Evolutionary conservation across 1,139 yeast species (phyloP), one percentile per base, ranked within the genome.

Genomic region (Meyerozyma athensensis): DNA sequence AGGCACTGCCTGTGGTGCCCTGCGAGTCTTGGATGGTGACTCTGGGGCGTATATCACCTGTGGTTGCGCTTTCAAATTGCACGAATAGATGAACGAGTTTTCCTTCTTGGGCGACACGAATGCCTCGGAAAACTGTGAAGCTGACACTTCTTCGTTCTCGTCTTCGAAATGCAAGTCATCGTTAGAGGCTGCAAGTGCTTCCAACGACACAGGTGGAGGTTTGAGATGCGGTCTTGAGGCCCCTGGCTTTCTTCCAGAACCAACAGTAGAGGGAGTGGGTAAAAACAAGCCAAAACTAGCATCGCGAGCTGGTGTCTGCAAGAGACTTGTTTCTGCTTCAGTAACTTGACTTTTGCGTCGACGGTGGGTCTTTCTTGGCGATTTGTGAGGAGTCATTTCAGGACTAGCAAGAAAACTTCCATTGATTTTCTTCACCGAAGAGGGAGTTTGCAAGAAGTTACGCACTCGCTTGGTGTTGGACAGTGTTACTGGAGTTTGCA

Each of bases 181-280:
- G 35, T 55, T 51, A 30, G 55, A 41, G 39, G 43, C 45, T 19
- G 52, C 45, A 36, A 54, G 41, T 10, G 55, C 48, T n/a, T 50
- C 53, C 44, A 50, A 39, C 30, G 31, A 43, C 5, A 42, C 39
- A 5, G 45, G 44, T 4, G 53, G 50, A 3, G 49, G 46, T 18
- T 39, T 43, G 12, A 43, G 32, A 36, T n/a, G 38, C 3, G 32
- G 47, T 38, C 38, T 44, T 17, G 20, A 48, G 39, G 13, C 36
- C 36, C n/a, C 23, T 22, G 22, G 26, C 36, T 47, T 53, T 38
- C 74, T 53, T 1, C 74, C 74, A 2, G 67, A 48, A 1, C 74
- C 74, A 5, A 66, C 58, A 0, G 68, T 65, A 1, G 72, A 63
- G 3, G 71, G 72, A n/a, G 64, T 58, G 2, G 74, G 74, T 36